These are phyloP conservation scores for Blastocladiella emersonii DNA, from an alignment of 371 early-diverging fungal genomes.

Conservation along the genomic window DNA sequence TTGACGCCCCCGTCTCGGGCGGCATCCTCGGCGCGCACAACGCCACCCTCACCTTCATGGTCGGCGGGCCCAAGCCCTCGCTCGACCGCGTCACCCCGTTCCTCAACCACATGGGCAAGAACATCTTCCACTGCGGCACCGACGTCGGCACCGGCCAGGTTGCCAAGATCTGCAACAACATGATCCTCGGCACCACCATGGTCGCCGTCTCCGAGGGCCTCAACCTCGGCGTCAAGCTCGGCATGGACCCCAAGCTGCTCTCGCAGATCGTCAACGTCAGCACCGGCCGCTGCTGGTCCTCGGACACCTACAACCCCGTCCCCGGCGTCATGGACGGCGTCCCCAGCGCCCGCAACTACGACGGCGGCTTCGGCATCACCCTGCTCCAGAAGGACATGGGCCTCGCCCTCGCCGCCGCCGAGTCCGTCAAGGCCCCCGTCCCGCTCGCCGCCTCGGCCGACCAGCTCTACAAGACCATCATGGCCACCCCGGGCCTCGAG, in stretches of 20 bases:
- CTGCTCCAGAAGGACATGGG: slow-evolving; percentile 92
- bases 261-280: slow-evolving; percentile 76
- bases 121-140: slow-evolving; percentile 78
- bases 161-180: slow-evolving; percentile 95
- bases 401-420: slow-evolving; percentile 78
- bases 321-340: slow-evolving; percentile 71
- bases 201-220: slow-evolving; percentile 84
- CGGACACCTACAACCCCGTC: slow-evolving; percentile 83
- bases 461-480: slow-evolving; percentile 50
- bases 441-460: slow-evolving; percentile 58
- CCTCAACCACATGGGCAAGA: slow-evolving; percentile 77
- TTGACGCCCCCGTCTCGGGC: slow-evolving; percentile 95
- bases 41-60: slow-evolving; percentile 94
- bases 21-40: slow-evolving; percentile 71
- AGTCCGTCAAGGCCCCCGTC: slow-evolving; percentile 50
- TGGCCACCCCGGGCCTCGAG: slow-evolving; percentile 22
- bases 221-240: slow-evolving; percentile 69
- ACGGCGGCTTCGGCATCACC: slow-evolving; percentile 76
- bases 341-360: slow-evolving; percentile 71
- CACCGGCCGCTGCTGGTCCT: slow-evolving; percentile 79
- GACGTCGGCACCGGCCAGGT: slow-evolving; percentile 75
- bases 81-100: slow-evolving; percentile 53
- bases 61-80: slow-evolving; percentile 51
- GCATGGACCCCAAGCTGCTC: slow-evolving; percentile 79
- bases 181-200: slow-evolving; percentile 89